Evolutionary conservation across 441 rosid genomes (phyloP).

Genomic region (Erodium texanum): DNA sequence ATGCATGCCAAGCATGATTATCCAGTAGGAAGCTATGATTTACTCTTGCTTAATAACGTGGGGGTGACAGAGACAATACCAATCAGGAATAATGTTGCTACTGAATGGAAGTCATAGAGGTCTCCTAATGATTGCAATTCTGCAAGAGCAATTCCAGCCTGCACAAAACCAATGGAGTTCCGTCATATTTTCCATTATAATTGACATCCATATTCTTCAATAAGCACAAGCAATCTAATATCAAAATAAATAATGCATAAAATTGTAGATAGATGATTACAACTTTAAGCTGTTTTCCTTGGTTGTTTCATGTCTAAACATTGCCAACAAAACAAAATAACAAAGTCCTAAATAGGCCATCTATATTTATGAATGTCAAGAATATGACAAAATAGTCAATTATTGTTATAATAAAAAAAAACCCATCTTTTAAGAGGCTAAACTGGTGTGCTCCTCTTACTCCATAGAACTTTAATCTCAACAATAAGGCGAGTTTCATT

Average conservation of each 20-base stretch:
- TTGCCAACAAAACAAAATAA: too few relatives aligned
- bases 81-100: constrained; percentile 69
- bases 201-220: constrained; percentile 23
- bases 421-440: too few relatives aligned
- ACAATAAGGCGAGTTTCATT: too few relatives aligned
- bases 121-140: constrained; percentile 83
- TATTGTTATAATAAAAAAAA: too few relatives aligned
- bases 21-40: constrained; percentile 17
- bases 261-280: too few relatives aligned
- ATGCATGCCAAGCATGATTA: constrained; percentile 17
- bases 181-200: constrained; percentile 40
- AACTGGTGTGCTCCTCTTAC: too few relatives aligned
- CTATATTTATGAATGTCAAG: too few relatives aligned
- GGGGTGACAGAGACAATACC: constrained; percentile 74
- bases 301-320: too few relatives aligned
- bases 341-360: too few relatives aligned
- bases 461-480: too few relatives aligned
- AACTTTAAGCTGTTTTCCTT: too few relatives aligned
- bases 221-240: background rate
- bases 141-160: constrained; percentile 97
- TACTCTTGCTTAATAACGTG: constrained; percentile 50
- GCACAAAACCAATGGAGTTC: constrained; percentile 13
- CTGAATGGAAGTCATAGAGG: constrained; percentile 75
- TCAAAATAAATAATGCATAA: background rate
- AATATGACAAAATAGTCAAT: too few relatives aligned